Percentiles rank a stretch among this genome's conserved stretches.
Evolutionary conservation across 2,329 filamentous ascomycete genomes (phyloP).

Genomic region (Fusarium sp.): DNA sequence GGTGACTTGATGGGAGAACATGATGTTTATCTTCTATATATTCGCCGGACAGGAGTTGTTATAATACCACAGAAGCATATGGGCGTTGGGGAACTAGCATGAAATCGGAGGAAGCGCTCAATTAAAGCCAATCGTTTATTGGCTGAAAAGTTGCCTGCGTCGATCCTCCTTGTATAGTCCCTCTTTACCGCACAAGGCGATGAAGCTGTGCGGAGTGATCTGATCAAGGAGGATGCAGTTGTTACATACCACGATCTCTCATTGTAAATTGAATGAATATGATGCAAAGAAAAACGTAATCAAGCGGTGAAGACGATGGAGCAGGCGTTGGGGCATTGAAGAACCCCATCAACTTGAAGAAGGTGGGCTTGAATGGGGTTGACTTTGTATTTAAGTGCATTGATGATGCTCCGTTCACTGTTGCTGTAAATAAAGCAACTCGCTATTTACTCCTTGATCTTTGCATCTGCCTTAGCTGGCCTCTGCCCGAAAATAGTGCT

Average conservation of each 20-base stretch:
- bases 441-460: slow-evolving; percentile 62
- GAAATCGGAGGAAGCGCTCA: slow-evolving; percentile 38
- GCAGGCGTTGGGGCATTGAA: background rate
- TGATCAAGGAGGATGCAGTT: slow-evolving; percentile 35
- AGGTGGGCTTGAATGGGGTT: background rate
- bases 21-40: slow-evolving; percentile 34
- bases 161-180: slow-evolving; percentile 12
- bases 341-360: background rate
- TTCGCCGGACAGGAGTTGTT: slow-evolving; percentile 41
- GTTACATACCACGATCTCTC: slow-evolving; percentile 41
- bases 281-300: background rate
- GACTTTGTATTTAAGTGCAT: too few relatives aligned
- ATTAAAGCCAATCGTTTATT: slow-evolving; percentile 33
- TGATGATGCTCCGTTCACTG: too few relatives aligned
- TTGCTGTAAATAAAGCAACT: too few relatives aligned
- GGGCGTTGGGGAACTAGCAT: slow-evolving; percentile 46
- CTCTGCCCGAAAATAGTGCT: slow-evolving; percentile 93
- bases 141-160: slow-evolving; percentile 30
- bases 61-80: slow-evolving; percentile 45
- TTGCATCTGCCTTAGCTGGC: slow-evolving; percentile 81
- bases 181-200: slow-evolving; percentile 16
- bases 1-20: slow-evolving; percentile 51
- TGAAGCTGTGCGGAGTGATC: slow-evolving; percentile 25
- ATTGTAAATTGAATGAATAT: slow-evolving; percentile 31
- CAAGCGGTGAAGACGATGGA: background rate